phyloP scores from a whole-genome alignment of 2,329 filamentous ascomycete genomes.

The Zasmidium cellare region DNA sequence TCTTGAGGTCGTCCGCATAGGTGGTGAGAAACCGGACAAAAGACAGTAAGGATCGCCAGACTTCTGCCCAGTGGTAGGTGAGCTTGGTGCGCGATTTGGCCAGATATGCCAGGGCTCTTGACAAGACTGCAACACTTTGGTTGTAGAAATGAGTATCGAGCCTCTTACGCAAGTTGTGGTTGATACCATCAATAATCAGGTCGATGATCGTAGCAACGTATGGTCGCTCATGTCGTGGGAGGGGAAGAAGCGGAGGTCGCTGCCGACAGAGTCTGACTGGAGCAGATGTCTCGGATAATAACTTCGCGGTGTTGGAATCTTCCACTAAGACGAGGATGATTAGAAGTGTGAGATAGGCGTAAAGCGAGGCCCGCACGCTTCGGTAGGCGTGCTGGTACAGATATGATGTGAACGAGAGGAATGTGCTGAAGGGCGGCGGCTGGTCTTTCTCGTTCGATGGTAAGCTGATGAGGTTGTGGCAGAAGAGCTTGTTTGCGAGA shows the following conservation, averaged over 20 bases:
- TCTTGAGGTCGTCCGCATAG: conserved; percentile 76
- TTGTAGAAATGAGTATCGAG: conserved; percentile 74
- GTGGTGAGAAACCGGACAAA: conserved; percentile 88
- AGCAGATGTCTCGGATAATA: conserved; percentile 75
- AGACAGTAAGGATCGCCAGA: conserved; percentile 85
- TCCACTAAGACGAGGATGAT: conserved; percentile 84
- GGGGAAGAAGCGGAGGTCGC: conserved; percentile 78
- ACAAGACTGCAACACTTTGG: conserved; percentile 75
- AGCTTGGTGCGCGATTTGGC: conserved; percentile 79
- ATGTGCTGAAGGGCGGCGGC: conserved; percentile 67
- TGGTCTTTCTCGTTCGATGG: conserved; percentile 21
- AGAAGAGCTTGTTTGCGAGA: conserved; percentile 93
- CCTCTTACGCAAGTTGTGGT: conserved; percentile 84
- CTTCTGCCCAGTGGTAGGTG: conserved; percentile 88
- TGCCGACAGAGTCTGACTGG: conserved; percentile 84
- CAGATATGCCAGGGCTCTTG: conserved; percentile 80
- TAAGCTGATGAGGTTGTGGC: conserved; percentile 71
- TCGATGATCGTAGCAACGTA: conserved; percentile 78
- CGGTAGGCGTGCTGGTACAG: conserved; percentile 90
- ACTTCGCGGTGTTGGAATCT: conserved; percentile 77
- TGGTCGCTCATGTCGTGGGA: conserved; percentile 67
- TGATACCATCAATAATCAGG: conserved; percentile 84
- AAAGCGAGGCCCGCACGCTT: conserved; percentile 73
- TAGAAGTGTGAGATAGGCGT: conserved; percentile 82
- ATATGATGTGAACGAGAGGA: conserved; percentile 88